These are phyloP conservation scores for Penstemon newberryi DNA, from an alignment of 257 asterid species.

Conservation along the genomic window DNA sequence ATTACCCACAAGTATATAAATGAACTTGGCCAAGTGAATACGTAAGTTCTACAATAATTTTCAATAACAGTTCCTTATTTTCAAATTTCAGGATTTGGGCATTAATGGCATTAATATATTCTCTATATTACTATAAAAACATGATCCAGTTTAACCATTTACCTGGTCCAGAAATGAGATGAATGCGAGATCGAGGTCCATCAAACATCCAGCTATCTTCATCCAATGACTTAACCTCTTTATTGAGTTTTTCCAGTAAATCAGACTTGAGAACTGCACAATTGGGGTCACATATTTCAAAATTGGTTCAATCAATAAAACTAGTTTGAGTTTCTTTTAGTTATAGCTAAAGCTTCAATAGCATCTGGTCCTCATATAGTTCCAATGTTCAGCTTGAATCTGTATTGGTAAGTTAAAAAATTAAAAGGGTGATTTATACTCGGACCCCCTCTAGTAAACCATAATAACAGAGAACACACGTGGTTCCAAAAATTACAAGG, in stretches of 20 bases:
- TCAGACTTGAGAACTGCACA: conserved; percentile 77
- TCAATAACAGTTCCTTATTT: background rate
- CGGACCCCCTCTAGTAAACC: too few relatives aligned
- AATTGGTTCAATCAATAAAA: background rate
- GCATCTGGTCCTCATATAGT: background rate
- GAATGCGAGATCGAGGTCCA: conserved; percentile 87
- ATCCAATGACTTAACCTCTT: conserved; percentile 85
- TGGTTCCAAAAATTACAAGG: too few relatives aligned
- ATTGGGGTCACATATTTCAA: conserved; percentile 16
- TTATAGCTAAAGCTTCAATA: too few relatives aligned
- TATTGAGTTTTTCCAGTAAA: conserved; percentile 62
- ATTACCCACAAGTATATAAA: background rate
- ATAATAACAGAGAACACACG: too few relatives aligned
- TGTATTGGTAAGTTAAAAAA: too few relatives aligned
- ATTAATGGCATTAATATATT: conserved; percentile 3
- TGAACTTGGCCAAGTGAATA: background rate
- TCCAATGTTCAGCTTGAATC: background rate
- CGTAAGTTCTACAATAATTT: background rate
- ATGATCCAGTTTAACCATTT: conserved; percentile 10
- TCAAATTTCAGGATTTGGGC: background rate
- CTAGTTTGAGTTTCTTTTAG: background rate
- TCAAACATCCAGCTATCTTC: conserved; percentile 99
- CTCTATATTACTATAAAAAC: background rate
- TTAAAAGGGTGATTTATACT: too few relatives aligned
- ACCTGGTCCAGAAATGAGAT: conserved; percentile 76